Conservation (phyloP, 2,329 filamentous ascomycete species). For the Colletotrichum brevisporum region DNA sequence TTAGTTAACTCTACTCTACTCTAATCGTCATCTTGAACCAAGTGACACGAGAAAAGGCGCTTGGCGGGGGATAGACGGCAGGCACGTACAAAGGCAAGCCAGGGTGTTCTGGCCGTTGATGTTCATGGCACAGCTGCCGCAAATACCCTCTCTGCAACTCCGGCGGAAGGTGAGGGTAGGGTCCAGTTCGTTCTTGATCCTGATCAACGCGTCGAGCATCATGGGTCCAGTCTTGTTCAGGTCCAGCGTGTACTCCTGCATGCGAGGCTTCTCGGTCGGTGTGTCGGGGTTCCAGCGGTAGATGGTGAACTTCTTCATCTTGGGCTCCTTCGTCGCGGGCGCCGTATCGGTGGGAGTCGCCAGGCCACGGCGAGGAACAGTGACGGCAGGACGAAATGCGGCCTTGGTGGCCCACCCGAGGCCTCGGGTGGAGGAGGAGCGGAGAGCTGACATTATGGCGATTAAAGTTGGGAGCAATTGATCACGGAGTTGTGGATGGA, state of each 20-base stretch:
- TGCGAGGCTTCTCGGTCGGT: constrained; percentile 91
- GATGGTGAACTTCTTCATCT: constrained; percentile 95
- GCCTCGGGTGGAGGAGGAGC: constrained; percentile 67
- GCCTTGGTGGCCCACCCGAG: constrained; percentile 61
- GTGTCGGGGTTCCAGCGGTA: constrained; percentile 99
- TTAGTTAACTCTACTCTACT: constrained; percentile 46
- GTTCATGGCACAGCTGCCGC: constrained; percentile 99
- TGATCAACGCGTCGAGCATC: constrained; percentile 95
- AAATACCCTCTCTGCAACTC: constrained; percentile 98
- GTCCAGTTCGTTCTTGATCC: constrained; percentile 99
- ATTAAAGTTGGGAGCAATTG: constrained; percentile 16
- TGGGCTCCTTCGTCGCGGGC: constrained; percentile 73
- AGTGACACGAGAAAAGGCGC: background rate
- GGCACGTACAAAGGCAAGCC: constrained; percentile 90
- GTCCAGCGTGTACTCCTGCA: constrained; percentile 96
- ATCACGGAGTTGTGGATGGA: background rate
- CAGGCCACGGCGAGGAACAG: constrained; percentile 63
- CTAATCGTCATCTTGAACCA: background rate
- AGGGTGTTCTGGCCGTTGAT: constrained; percentile 99
- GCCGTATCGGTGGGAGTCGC: constrained; percentile 69
- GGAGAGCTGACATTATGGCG: constrained; percentile 72
- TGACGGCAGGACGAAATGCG: constrained; percentile 56
- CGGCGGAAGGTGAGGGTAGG: constrained; percentile 96
- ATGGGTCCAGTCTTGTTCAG: constrained; percentile 99
- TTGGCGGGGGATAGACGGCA: background rate